A percentile compares a stretch with the other conserved stretches of the same genome.
phyloP scores from a whole-genome alignment of 2,329 filamentous ascomycete species.

The Paecilomyces fulvus region DNA sequence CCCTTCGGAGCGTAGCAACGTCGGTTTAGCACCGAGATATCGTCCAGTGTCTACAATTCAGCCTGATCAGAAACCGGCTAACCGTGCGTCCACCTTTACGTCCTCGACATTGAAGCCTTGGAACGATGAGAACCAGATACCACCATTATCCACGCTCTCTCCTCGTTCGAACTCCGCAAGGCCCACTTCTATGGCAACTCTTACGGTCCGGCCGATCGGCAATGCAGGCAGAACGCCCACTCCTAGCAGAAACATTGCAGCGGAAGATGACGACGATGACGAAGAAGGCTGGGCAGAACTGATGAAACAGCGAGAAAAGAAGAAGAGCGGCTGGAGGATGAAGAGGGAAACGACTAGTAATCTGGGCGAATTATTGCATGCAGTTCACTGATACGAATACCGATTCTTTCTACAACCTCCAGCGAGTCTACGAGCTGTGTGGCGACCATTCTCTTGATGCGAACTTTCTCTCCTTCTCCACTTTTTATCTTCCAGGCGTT shows the following conservation, averaged over 20 bases:
- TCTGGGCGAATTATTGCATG: conserved; percentile 30
- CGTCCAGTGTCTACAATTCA: conserved; percentile 70
- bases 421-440: not conserved
- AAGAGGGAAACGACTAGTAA: conserved; percentile 28
- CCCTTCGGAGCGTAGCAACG: conserved; percentile 88
- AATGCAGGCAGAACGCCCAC: conserved; percentile 11
- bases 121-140: conserved; percentile 26
- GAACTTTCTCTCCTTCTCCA: not conserved
- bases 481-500: not conserved
- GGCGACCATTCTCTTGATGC: not conserved
- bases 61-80: conserved; percentile 18
- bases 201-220: conserved; percentile 22
- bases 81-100: conserved; percentile 25
- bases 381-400: conserved; percentile 19
- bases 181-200: conserved; percentile 17
- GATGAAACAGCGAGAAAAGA: conserved; percentile 42
- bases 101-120: conserved; percentile 27
- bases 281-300: conserved; percentile 44
- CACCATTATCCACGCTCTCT: conserved; percentile 13
- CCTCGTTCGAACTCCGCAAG: conserved; percentile 18
- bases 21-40: conserved; percentile 83
- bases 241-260: conserved; percentile 10
- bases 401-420: not conserved
- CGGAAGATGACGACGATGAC: conserved; percentile 39
- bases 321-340: conserved; percentile 39